Evolutionary conservation across 2,329 filamentous ascomycete species (phyloP).

Genomic region (Xylariomycetidae sp.): DNA sequence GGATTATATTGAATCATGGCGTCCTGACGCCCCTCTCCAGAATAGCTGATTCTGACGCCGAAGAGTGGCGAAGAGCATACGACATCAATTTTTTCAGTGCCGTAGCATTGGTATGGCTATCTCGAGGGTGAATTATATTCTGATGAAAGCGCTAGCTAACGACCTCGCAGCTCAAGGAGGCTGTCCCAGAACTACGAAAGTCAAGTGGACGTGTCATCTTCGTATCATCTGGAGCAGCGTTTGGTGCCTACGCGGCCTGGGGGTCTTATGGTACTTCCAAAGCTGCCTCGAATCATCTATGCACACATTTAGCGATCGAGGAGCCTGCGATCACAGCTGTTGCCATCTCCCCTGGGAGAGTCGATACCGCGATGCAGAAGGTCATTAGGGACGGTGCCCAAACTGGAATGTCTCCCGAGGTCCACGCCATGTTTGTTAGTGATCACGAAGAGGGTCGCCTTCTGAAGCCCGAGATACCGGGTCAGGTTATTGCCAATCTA

Average conservation of each 20-base stretch:
- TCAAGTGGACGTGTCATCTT: conserved; percentile 69
- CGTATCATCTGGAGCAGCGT: conserved; percentile 74
- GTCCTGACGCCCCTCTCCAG: conserved; percentile 69
- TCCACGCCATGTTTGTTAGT: conserved; percentile 64
- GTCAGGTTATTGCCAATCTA: conserved; percentile 78
- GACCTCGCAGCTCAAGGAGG: conserved; percentile 58
- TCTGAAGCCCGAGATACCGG: conserved; percentile 78
- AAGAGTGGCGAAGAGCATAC: conserved; percentile 72
- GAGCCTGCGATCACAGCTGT: conserved; percentile 72
- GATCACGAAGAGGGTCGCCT: conserved; percentile 68
- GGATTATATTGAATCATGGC: conserved; percentile 85
- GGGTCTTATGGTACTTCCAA: conserved; percentile 79
- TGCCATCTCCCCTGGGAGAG: conserved; percentile 71
- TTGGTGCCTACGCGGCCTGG: conserved; percentile 65
- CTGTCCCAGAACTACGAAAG: conserved; percentile 63
- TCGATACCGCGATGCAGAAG: conserved; percentile 89
- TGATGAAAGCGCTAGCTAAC: no score
- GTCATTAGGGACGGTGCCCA: conserved; percentile 63
- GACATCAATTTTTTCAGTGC: conserved; percentile 86
- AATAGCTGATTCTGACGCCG: conserved; percentile 61
- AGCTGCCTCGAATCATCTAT: conserved; percentile 77
- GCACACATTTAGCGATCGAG: conserved; percentile 67
- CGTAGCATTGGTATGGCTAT: conserved; percentile 62
- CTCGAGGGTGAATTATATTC: no score
- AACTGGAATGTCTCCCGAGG: conserved; percentile 44